Base-by-base conservation (phyloP, 2,329 filamentous ascomycete species). In the Coniella lustricola region DNA sequence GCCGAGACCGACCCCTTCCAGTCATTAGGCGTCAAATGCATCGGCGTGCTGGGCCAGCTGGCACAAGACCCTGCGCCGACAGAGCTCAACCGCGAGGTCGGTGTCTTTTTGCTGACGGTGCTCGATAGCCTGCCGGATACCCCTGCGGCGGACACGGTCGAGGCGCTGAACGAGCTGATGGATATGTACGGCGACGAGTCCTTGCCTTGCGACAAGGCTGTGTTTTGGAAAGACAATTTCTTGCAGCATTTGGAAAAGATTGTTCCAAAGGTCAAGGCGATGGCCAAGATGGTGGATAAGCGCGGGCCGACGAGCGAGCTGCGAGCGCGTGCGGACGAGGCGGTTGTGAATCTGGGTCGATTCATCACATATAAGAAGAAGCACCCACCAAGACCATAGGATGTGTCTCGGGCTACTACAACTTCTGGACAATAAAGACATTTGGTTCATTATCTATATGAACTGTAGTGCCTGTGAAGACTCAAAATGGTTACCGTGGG, bases 331-430 rank as follows among this genome's bases (percentile, higher is more conserved):
- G 76, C 77, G 0, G 81, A 85, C 53, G 81, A 85, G 64, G 77
- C 68, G 0, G 64, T 75, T 3, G 55, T 82, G 57, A 86, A 86
- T 59, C 63, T 85, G 54, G 65, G 60, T 25, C 71, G 80, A 46
- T 86, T 85, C 60, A 67, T 85, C 55, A 65, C 72, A 50, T 85
- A 85, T 60, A 86, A 85, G 68, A 74, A 72, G 64, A 80, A 80
- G 64, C 68, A 81, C 52, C 66, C 66, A 55, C 71, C 72, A 14
- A 22, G 40, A 32, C 10, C 40, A 14, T 42, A 13, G 32, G 29
- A 16, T 33, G 20, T 10, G 17, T 9, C n/a, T n/a, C 9, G n/a
- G 34, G n/a, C 3, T 29, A 29, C 5, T 29, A n/a, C 25, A 29
- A 29, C 10, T 10, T 29, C 25, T 29, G 5, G 44, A n/a, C n/a